These are phyloP conservation scores for Lantana camara DNA, from an alignment of 257 asterid species.

Conservation along the genomic window DNA sequence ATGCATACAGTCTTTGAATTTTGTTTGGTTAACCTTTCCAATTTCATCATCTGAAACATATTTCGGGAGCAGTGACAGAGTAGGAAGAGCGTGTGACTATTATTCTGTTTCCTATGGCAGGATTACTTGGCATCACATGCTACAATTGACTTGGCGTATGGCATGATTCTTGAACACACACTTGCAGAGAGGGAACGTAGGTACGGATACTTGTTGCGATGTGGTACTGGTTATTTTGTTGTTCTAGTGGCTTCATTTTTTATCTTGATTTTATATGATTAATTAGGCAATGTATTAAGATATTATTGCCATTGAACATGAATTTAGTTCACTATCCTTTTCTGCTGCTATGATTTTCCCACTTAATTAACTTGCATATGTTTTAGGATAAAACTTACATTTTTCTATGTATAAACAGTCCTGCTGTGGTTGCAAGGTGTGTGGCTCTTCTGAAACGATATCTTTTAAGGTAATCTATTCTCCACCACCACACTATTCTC, in stretches of 20 bases:
- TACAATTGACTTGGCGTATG: constrained; percentile 89
- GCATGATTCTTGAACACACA: constrained; percentile 93
- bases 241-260: background rate
- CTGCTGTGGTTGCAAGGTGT: constrained; percentile 98
- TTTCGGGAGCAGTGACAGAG: constrained; percentile 10
- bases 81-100: constrained; percentile 21
- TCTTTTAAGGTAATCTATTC: constrained; percentile 71
- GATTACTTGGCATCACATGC: constrained; percentile 81
- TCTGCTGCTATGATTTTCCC: constrained; percentile 10
- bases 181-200: constrained; percentile 98
- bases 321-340: constrained; percentile 15
- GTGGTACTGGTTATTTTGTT: constrained; percentile 8
- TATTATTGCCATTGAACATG: background rate
- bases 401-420: constrained; percentile 57
- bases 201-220: constrained; percentile 38
- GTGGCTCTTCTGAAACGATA: constrained; percentile 90
- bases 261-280: constrained; percentile 5
- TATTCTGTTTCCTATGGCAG: constrained; percentile 47
- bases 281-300: background rate
- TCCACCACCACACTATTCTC: constrained; percentile 7
- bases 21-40: constrained; percentile 15
- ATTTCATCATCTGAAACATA: constrained; percentile 12
- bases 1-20: constrained; percentile 14
- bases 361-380: background rate
- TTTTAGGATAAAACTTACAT: constrained; percentile 24